Evolutionary conservation across 2,329 filamentous ascomycete genomes (phyloP).

Genomic region (Phoma sp.): DNA sequence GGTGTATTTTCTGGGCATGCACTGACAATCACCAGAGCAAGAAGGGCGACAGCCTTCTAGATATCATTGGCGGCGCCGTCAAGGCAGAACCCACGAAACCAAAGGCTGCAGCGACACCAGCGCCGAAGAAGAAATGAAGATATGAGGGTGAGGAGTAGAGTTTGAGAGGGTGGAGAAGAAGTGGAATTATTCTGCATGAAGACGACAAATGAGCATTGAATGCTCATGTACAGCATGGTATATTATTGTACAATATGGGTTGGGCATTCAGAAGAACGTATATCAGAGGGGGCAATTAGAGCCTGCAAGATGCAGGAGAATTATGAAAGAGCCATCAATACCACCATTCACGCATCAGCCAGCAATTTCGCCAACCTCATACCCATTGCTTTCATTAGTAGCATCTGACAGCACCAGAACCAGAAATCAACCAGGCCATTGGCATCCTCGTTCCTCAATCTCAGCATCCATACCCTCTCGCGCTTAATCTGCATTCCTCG

Average conservation of each 20-base stretch:
- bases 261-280: background rate
- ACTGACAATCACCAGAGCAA: constrained; percentile 19
- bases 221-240: constrained; percentile 1
- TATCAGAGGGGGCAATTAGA: too few relatives aligned
- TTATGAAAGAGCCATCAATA: background rate
- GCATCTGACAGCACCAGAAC: too few relatives aligned
- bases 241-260: constrained; percentile 10
- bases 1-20: too few relatives aligned
- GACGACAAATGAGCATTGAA: background rate
- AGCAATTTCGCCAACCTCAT: background rate
- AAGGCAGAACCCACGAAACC: constrained; percentile 24
- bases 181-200: too few relatives aligned
- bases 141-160: background rate
- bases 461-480: too few relatives aligned
- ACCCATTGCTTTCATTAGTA: background rate
- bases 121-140: constrained; percentile 17
- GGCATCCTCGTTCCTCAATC: too few relatives aligned
- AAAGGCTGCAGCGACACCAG: constrained; percentile 17
- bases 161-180: too few relatives aligned
- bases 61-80: constrained; percentile 42
- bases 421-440: too few relatives aligned
- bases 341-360: background rate
- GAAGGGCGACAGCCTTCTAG: constrained; percentile 38
- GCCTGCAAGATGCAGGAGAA: background rate
- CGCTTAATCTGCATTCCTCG: too few relatives aligned